phyloP scores from a whole-genome alignment of 1,139 yeast genomes.

The Saccharomyces hybrid region DNA sequence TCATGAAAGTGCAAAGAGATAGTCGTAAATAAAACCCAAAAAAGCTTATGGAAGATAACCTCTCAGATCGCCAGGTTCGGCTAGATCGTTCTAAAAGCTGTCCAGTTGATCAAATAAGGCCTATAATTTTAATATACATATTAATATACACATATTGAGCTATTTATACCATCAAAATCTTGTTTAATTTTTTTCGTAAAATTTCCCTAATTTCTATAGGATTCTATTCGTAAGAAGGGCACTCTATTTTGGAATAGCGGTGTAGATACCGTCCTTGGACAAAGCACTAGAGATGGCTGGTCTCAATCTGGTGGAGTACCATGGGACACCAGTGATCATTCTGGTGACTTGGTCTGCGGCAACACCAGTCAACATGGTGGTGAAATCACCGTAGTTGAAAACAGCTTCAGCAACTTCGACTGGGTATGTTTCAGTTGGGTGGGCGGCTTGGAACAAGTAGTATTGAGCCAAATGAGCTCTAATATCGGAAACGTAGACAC shows the following conservation, averaged over 20 bases:
- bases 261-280: conserved; percentile 4
- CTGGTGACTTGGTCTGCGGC: conserved; percentile 4
- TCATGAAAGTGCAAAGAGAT: not conserved
- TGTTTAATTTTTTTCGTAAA: not conserved
- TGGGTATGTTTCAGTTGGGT: conserved; percentile 8
- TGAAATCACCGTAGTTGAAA: not conserved
- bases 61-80: no score
- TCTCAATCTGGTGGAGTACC: conserved; percentile 9
- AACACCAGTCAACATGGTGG: not conserved
- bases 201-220: not conserved
- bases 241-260: not conserved
- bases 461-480: conserved; percentile 3
- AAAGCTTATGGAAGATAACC: not conserved
- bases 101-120: not conserved
- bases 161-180: not conserved
- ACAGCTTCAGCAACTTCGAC: conserved; percentile 4
- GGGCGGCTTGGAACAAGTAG: not conserved
- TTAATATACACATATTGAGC: not conserved
- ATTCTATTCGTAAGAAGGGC: not conserved
- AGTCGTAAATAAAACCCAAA: not conserved
- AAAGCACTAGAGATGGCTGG: conserved; percentile 5
- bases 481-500: conserved; percentile 7
- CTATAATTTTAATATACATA: no score
- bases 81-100: no score
- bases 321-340: conserved; percentile 13